These are phyloP conservation scores for Psilocybe mexicana DNA, from an alignment of 1,284 basidiomycete species.

Conservation along the genomic window DNA sequence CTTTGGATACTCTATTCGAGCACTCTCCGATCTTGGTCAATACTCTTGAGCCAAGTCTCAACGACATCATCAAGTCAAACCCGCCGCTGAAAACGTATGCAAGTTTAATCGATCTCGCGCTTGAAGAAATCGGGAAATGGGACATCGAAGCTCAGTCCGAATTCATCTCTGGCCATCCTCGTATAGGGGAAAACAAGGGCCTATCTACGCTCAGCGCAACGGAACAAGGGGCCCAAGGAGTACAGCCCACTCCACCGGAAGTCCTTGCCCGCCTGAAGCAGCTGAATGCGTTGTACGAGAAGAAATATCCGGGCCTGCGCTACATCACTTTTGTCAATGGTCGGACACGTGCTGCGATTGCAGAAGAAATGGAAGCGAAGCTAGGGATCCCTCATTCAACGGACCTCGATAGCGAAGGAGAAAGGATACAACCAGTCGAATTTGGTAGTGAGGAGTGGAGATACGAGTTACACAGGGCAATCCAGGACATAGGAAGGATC, in stretches of 20 bases:
- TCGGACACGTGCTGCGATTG: conserved; percentile 68
- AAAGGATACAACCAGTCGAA: conserved; percentile 41
- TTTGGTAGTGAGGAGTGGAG: conserved; percentile 51
- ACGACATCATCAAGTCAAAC: conserved; percentile 29
- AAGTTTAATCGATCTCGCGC: conserved; percentile 62
- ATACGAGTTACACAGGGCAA: conserved; percentile 67
- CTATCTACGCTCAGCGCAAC: conserved; percentile 73
- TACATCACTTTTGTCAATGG: conserved; percentile 94
- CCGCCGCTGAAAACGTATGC: conserved; percentile 46
- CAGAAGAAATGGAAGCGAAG: conserved; percentile 75
- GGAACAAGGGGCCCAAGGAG: conserved; percentile 63
- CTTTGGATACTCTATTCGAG: conserved; percentile 68
- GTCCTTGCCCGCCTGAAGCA: conserved; percentile 62
- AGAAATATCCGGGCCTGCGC: conserved; percentile 68
- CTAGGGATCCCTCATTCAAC: conserved; percentile 55
- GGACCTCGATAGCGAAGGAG: conserved; percentile 40
- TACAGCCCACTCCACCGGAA: conserved; percentile 57
- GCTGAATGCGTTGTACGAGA: conserved; percentile 80
- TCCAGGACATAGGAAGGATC: conserved; percentile 75
- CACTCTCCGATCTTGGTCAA: conserved; percentile 60
- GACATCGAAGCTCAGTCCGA: conserved; percentile 53
- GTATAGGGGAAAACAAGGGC: conserved; percentile 80
- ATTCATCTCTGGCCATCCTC: conserved; percentile 84
- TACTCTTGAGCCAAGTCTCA: conserved; percentile 60
- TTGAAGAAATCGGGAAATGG: conserved; percentile 59